A percentile compares a stretch with the other conserved stretches of the same genome.
phyloP scores from a whole-genome alignment of 1,284 basidiomycete genomes.

The Uromyces viciae-fabae region DNA sequence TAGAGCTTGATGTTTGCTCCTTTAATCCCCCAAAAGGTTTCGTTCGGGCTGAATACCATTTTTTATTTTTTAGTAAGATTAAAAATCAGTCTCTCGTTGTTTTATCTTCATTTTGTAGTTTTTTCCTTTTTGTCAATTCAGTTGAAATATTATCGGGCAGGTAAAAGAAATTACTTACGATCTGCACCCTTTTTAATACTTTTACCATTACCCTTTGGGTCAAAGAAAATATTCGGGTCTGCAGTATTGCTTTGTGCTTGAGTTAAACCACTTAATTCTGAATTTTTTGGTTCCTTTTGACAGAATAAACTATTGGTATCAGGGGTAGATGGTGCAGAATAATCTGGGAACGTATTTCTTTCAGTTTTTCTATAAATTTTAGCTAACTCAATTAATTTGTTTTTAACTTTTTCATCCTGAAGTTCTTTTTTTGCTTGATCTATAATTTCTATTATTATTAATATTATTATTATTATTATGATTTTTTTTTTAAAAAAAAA shows the following conservation, averaged over 20 bases:
- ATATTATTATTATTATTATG: neutral
- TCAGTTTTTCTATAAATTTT: constrained; percentile 62
- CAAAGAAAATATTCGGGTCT: constrained; percentile 38
- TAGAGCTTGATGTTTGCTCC: neutral
- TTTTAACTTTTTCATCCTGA: constrained; percentile 9
- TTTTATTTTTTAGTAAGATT: too few relatives aligned
- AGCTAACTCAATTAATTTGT: constrained; percentile 58
- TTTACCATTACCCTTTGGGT: constrained; percentile 27
- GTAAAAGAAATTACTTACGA: neutral
- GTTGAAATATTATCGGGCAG: too few relatives aligned
- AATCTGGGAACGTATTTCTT: constrained; percentile 66
- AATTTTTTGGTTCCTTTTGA: constrained; percentile 47
- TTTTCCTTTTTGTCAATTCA: too few relatives aligned
- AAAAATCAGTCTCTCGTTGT: too few relatives aligned
- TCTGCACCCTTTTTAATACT: constrained; percentile 26
- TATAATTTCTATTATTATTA: constrained; percentile 13
- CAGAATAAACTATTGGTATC: constrained; percentile 46
- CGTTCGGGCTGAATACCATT: constrained; percentile 9
- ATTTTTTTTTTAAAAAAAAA: neutral
- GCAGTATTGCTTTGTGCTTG: constrained; percentile 21
- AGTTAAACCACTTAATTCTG: constrained; percentile 40
- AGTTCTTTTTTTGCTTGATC: constrained; percentile 19
- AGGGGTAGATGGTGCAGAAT: constrained; percentile 55
- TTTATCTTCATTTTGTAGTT: too few relatives aligned
- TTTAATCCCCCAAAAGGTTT: neutral